Conservation (phyloP, 805 yeast genomes). For the Suhomyces kilbournensis region DNA sequence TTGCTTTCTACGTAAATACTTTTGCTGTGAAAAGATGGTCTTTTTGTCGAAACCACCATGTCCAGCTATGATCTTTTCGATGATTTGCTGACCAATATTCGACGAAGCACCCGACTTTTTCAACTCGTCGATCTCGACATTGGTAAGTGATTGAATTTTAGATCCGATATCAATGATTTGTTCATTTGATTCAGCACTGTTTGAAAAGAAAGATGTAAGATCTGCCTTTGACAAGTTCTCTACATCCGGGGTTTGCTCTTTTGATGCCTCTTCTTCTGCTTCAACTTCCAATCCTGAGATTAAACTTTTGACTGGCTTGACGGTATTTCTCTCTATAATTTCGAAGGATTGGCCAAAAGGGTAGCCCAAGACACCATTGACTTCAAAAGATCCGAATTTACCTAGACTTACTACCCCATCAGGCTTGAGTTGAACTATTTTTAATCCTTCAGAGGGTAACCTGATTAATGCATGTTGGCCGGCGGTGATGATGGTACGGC, state of each 20-base stretch:
- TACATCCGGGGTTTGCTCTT: slow-evolving; percentile 16
- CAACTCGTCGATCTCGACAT: slow-evolving; percentile 80
- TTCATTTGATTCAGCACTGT: slow-evolving; percentile 60
- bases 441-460: slow-evolving; percentile 78
- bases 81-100: slow-evolving; percentile 69
- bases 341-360: slow-evolving; percentile 91
- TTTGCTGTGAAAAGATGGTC: slow-evolving; percentile 86
- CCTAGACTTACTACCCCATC: slow-evolving; percentile 72
- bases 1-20: slow-evolving; percentile 86
- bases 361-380: slow-evolving; percentile 71
- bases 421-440: slow-evolving; percentile 64
- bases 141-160: slow-evolving; percentile 66
- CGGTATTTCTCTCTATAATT: slow-evolving; percentile 54
- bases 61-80: slow-evolving; percentile 74
- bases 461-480: slow-evolving; percentile 61
- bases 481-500: slow-evolving; percentile 36
- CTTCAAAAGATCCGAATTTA: slow-evolving; percentile 84
- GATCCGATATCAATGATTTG: slow-evolving; percentile 66
- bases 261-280: slow-evolving; percentile 13
- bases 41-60: slow-evolving; percentile 87
- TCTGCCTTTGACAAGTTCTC: slow-evolving; percentile 31
- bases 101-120: slow-evolving; percentile 66
- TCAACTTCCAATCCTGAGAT: slow-evolving; percentile 18
- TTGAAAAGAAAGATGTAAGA: slow-evolving; percentile 34
- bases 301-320: slow-evolving; percentile 47